These are phyloP conservation scores for Ceratobasidium sp. DNA, from an alignment of 1,284 basidiomycete genomes.

Conservation along the genomic window DNA sequence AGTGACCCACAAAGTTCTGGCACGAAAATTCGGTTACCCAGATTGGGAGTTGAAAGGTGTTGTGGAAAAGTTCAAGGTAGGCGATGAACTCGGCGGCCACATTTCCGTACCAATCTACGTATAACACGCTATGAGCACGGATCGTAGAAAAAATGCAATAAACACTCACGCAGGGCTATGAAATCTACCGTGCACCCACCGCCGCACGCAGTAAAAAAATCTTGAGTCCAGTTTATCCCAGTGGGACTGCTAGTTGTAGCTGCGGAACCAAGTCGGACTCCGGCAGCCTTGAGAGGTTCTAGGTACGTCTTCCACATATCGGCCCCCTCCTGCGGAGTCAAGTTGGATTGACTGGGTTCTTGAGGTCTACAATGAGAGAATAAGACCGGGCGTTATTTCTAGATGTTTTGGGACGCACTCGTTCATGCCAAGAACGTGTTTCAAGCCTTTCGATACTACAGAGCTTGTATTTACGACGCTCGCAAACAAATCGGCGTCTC, in stretches of 20 bases:
- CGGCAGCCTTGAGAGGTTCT: conserved; percentile 54
- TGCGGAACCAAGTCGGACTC: conserved; percentile 60
- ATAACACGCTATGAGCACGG: background rate
- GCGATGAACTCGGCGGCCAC: conserved; percentile 64
- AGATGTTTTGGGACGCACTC: conserved; percentile 51
- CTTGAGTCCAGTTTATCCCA: conserved; percentile 61
- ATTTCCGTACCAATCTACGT: conserved; percentile 70
- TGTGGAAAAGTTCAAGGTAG: conserved; percentile 67
- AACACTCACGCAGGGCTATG: conserved; percentile 59
- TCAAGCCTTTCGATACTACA: conserved; percentile 52
- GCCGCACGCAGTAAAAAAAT: conserved; percentile 60
- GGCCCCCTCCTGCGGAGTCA: conserved; percentile 51
- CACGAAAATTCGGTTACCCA: conserved; percentile 80
- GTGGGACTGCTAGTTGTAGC: conserved; percentile 60
- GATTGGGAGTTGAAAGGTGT: conserved; percentile 66
- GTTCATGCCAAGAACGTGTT: conserved; percentile 58
- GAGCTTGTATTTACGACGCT: conserved; percentile 55
- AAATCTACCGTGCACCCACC: conserved; percentile 63
- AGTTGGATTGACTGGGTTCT: conserved; percentile 52
- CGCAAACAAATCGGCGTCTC: conserved; percentile 55
- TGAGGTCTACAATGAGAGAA: conserved; percentile 53
- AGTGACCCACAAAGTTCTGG: conserved; percentile 59
- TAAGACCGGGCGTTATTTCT: background rate
- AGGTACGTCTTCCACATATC: conserved; percentile 50
- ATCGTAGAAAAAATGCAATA: conserved; percentile 38